These are phyloP conservation scores for Xylona heveae DNA, from an alignment of 495 filamentous ascomycete species.

Conservation along the genomic window DNA sequence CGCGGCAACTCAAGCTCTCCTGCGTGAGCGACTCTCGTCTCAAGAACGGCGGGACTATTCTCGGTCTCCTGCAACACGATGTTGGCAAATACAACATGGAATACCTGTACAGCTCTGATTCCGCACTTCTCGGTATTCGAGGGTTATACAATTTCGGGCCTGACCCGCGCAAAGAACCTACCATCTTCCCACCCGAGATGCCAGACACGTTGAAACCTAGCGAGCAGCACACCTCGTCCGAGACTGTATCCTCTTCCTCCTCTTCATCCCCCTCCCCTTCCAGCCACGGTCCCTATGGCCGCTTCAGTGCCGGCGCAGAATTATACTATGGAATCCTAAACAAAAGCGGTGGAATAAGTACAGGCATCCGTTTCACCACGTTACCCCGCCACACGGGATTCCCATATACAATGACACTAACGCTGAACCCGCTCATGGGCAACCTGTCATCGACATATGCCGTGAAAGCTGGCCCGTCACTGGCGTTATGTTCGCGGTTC, in stretches of 20 bases:
- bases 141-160: slow-evolving; percentile 89
- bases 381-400: slow-evolving; percentile 60
- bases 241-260: too few relatives aligned
- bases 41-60: slow-evolving; percentile 49
- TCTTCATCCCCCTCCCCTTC: slow-evolving; percentile 5
- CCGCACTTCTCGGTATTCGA: slow-evolving; percentile 64
- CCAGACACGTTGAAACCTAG: slow-evolving; percentile 4
- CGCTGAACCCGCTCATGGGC: slow-evolving; percentile 81
- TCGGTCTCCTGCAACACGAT: slow-evolving; percentile 75
- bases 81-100: slow-evolving; percentile 74
- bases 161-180: slow-evolving; percentile 33
- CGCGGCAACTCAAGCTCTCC: slow-evolving; percentile 55
- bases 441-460: slow-evolving; percentile 79
- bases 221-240: too few relatives aligned
- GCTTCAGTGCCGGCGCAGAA: slow-evolving; percentile 50
- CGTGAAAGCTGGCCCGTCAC: slow-evolving; percentile 56
- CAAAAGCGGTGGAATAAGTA: slow-evolving; percentile 66
- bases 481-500: slow-evolving; percentile 72
- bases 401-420: slow-evolving; percentile 81
- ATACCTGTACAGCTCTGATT: slow-evolving; percentile 82
- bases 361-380: slow-evolving; percentile 73
- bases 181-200: slow-evolving; percentile 6
- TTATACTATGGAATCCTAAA: slow-evolving; percentile 87
- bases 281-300: slow-evolving; percentile 11
- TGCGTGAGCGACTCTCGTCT: slow-evolving; percentile 61